Evolutionary conservation across 495 filamentous ascomycete species (phyloP), one percentile per base, ranked within the genome.

Genomic region (Ascobolus immersus): DNA sequence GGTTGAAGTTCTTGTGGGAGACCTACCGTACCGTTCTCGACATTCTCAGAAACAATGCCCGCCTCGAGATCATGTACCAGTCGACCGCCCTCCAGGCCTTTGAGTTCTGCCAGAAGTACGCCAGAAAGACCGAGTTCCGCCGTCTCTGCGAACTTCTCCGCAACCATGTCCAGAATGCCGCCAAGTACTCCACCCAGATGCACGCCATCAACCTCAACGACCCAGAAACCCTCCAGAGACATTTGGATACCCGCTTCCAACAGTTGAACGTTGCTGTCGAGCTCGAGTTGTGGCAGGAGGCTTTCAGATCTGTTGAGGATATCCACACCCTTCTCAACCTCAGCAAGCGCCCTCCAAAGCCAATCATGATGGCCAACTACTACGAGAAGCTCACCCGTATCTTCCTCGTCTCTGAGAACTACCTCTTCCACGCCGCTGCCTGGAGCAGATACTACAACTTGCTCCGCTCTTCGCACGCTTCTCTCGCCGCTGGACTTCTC

Each of bases 301-400:
- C 86, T 39, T 96, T 96, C 70, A 73, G 82, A 46, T 92, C 81
- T 49, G 80, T 96, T 33, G 86, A 96, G 55, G 86, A 96, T 55
- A 96, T 94, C 44, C 86, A 96, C 57, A 92, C 79, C n/a, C 69
- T 96, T 38, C 67, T 96, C 41, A 94, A 72, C 63, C 67, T 94
- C 39, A 94, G 86, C 77, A 96, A 96, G 67, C 77, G 84, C 32
- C 82, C 81, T 24, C 75, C 86, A n/a, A 93, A 93, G 72, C 92
- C 93, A 54, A 65, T 92, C 42, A 93, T 94, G 82, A 96, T 96
- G 86, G 86, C 89, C 54, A 96, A 94, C 59, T 96, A 96, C 68
- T 96, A 94, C 58, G 89, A 96, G 64, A 92, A 93, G 57, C 67
- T 96, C 33, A 91, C 86, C 23, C 71, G 80, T 30, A 96, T 96